Base-by-base conservation (phyloP, 169 alveolate genomes). In the Eimeria necatrix region DNA sequence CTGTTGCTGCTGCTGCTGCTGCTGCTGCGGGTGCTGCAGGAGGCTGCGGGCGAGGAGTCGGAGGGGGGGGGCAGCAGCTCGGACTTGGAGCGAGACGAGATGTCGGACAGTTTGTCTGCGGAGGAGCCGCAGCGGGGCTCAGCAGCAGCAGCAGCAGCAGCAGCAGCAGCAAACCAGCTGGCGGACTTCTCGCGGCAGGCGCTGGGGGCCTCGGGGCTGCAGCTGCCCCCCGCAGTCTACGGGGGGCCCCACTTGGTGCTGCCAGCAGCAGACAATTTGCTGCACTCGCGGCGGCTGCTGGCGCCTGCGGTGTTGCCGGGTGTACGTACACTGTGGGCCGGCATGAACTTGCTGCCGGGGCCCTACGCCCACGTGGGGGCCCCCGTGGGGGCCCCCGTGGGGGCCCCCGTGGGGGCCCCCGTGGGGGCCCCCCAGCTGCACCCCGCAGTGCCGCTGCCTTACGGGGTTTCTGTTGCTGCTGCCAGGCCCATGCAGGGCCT, bases 391-490 rank as follows among this genome's bases (percentile, higher is more conserved):
- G n/a, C n/a, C n/a, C n/a, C n/a, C n/a, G n/a, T n/a, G n/a, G n/a
- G n/a, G n/a, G n/a, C n/a, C n/a, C n/a, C n/a, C n/a, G n/a, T n/a
- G n/a, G n/a, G n/a, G n/a, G n/a, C n/a, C n/a, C n/a, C n/a, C n/a
- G n/a, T n/a, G 3, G 81, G 53, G 4, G 81, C 81, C 49, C 51
- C 81, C 14, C 81, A 71, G 81, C 81, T 71, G 49, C 81, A 71
- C 22, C 49, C 81, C 3, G 81, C 81, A 20, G 81, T 22, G 4
- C 51, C 81, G n/a, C 51, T 71, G n/a, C 81, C 81, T n/a, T 71
- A 71, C 49, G 81, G 81, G 14, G 4, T 71, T 20, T 71, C 81
- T 9, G 4, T 71, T 3, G 10, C 14, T 4, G n/a, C n/a, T n/a
- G 81, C 81, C 5, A 71, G 81, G 49, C 81, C 41, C 81, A 7